phyloP scores from a whole-genome alignment of 345 rosid species.

The Anacardium occidentale region DNA sequence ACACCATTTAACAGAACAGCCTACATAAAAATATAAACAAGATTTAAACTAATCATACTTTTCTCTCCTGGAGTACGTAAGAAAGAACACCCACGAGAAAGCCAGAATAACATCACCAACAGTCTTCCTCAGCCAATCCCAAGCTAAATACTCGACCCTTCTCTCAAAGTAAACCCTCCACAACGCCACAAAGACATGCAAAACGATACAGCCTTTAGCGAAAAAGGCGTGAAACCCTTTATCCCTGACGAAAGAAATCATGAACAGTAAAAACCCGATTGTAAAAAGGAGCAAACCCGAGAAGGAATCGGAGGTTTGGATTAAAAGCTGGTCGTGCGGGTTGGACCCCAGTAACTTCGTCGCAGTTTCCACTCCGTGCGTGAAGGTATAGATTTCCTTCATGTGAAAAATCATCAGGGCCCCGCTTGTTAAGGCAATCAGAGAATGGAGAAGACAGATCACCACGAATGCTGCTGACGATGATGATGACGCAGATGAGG shows the following conservation, averaged over 20 bases:
- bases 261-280: slow-evolving; percentile 57
- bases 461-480: slow-evolving; percentile 44
- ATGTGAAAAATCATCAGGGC: slow-evolving; percentile 68
- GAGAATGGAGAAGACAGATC: slow-evolving; percentile 66
- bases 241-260: slow-evolving; percentile 67
- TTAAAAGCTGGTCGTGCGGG: slow-evolving; percentile 65
- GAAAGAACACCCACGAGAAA: slow-evolving; percentile 63
- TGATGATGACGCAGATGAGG: slow-evolving; percentile 23
- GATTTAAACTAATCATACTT: slow-evolving; percentile 49
- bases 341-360: slow-evolving; percentile 58
- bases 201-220: slow-evolving; percentile 58
- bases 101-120: slow-evolving; percentile 57
- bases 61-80: slow-evolving; percentile 76
- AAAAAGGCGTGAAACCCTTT: slow-evolving; percentile 58
- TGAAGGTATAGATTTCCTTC: slow-evolving; percentile 55
- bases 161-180: slow-evolving; percentile 64
- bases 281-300: slow-evolving; percentile 63
- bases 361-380: slow-evolving; percentile 56
- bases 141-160: slow-evolving; percentile 58
- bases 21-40: slow-evolving; percentile 7
- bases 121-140: slow-evolving; percentile 57
- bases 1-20: slow-evolving; percentile 8
- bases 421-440: slow-evolving; percentile 61
- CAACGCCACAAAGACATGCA: slow-evolving; percentile 50
- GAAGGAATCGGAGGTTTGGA: slow-evolving; percentile 70